Evolutionary conservation across 2,329 filamentous ascomycete species (phyloP), one percentile per base, ranked within the genome.

Genomic region (Penicillium palitans): DNA sequence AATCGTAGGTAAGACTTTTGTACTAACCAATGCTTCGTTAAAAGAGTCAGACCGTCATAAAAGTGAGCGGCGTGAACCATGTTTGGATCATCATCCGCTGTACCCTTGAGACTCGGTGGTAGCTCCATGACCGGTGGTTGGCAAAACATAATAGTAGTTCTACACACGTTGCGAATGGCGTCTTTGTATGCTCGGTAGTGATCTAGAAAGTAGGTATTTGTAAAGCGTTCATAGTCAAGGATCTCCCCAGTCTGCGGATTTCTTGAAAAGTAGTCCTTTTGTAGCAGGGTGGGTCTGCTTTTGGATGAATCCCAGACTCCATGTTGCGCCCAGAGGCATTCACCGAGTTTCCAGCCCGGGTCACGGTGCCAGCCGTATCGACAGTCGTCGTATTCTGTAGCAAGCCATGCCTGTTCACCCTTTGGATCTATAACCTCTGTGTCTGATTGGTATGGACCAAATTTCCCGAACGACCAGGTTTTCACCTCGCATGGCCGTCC

Each of bases 301-400:
- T 31, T 19, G 5, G 80, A 78, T 6, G 89, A 87, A 70, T 99
- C 91, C 95, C 95, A 99, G 5, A 99, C 86, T 1, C 93, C 93
- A 73, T 99, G 93, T 71, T 97, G 93, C 3, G 95, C 93, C 95
- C 95, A 99, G 40, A 99, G 74, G 70, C 95, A 98, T 74, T 96
- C 87, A n/a, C 95, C 95, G n/a, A 99, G 79, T 72, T 88, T 93
- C 95, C 95, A 99, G 8, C 82, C 88, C 0, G 90, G 84, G 70
- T 96, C 91, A 62, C 95, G 86, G 72, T 90, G 92, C 87, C 91
- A 99, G 35, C 91, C 91, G 72, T 99, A 99, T 63, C 86, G 85
- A 13, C 85, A 87, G 65, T 99, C 95, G 67, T 96, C 89, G 72
- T 93, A 91, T 57, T 86, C 87, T 17, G 80, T 79, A 2, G 91